Evolutionary conservation across 345 rosid genomes (phyloP), one percentile per base, ranked within the genome.

Genomic region (Eutrema japonicum): DNA sequence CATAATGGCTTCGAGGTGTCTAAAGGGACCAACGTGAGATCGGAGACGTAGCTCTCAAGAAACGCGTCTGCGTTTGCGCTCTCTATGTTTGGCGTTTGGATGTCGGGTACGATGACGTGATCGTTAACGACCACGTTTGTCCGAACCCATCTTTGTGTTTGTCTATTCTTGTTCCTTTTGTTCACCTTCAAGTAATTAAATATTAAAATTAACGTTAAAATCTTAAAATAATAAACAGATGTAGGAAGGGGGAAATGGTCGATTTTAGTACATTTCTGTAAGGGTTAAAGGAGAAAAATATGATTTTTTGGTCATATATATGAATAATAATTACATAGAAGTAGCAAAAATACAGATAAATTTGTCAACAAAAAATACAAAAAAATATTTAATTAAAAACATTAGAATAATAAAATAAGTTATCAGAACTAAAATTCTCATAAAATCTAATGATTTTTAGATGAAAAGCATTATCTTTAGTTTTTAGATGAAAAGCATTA

Each of bases 1-100:
- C 98, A 93, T 35, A 88, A 66, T n/a, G 97, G 98, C 56, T 85
- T 85, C 0, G 92, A 82, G 43, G 48, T 9, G 77, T 90, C 91
- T 70, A 93, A 14, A 2, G 92, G 84, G 7, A 69, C 52, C 35
- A 78, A 77, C 7, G 91, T 85, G 26, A 89, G 82, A 55, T 85
- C 62, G 0, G 98, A 85, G 40, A 86, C 53, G 79, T 93, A 89
- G 61, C 84, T 86, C 56, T 87, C 96, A 4, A 93, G 78, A 29
- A 83, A 89, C 51, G 74, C 68, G 58, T 86, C 82, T 4, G 91
- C 83, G 27, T 77, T 81, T 5, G 89, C 82, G 22, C 76, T 81
- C 16, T 77, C 83, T 82, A 77, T 79, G 46, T 68, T 41, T 45
- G 70, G 46, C 7, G 67, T 62, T 71, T 85, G 79, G n/a, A 86